Conservation (phyloP, 345 rosid species). For the rapeseed (Brassica napus) region Da-Ae NC_063447.1:3051001-3051500, state of each 20-base stretch:
- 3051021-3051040: slow-evolving; percentile 67
- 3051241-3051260: background rate
- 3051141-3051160: slow-evolving; percentile 90
- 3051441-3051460: slow-evolving; percentile 78
- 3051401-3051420: slow-evolving; percentile 98
- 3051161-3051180: slow-evolving; percentile 96
- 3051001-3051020: slow-evolving; percentile 72
- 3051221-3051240: background rate
- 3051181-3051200: slow-evolving; percentile 58
- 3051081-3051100: slow-evolving; percentile 90
- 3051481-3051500: slow-evolving; percentile 90
- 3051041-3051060: slow-evolving; percentile 74
- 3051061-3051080: slow-evolving; percentile 76
- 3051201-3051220: background rate
- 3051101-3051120: slow-evolving; percentile 89
- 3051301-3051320: background rate
- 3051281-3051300: background rate
- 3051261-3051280: slow-evolving; percentile 37
- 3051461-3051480: slow-evolving; percentile 65
- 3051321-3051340: background rate
- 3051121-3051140: slow-evolving; percentile 88
- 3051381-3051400: slow-evolving; percentile 96
- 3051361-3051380: slow-evolving; percentile 96
- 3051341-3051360: slow-evolving; percentile 39
- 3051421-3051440: slow-evolving; percentile 82